phyloP scores from a whole-genome alignment of 2,329 filamentous ascomycete species.

The Cercospora citrullina region DNA sequence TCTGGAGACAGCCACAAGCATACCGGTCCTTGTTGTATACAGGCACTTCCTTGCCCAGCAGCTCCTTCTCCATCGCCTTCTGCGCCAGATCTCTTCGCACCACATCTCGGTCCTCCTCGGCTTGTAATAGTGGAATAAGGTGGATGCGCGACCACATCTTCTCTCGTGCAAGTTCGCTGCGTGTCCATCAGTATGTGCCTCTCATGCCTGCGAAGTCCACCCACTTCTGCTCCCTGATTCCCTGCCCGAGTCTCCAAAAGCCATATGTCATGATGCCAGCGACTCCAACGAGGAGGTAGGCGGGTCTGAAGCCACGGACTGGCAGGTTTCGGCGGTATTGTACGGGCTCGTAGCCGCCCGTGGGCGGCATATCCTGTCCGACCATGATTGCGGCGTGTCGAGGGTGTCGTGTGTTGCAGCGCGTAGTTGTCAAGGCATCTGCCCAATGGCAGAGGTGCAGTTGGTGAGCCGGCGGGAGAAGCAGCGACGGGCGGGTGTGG shows the following conservation, averaged over 20 bases:
- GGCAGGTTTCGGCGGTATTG: slow-evolving; percentile 99
- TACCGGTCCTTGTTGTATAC: slow-evolving; percentile 89
- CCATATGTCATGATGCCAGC: slow-evolving; percentile 82
- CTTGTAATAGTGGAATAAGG: slow-evolving; percentile 88
- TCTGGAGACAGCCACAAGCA: slow-evolving; percentile 37
- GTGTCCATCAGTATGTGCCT: not conserved
- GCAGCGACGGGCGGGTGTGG: slow-evolving; percentile 7
- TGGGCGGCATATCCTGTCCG: slow-evolving; percentile 96
- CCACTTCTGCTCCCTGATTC: slow-evolving; percentile 89
- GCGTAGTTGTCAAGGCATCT: not conserved
- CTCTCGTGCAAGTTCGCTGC: slow-evolving; percentile 87
- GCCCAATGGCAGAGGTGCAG: slow-evolving; percentile 17
- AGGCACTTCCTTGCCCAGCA: slow-evolving; percentile 79
- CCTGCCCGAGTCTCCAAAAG: slow-evolving; percentile 81
- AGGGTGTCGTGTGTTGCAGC: slow-evolving; percentile 2
- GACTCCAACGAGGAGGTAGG: slow-evolving; percentile 73
- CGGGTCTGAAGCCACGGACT: slow-evolving; percentile 82
- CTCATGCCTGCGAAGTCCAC: not conserved
- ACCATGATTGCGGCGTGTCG: slow-evolving; percentile 52
- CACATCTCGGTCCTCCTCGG: slow-evolving; percentile 94
- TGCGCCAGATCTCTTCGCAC: slow-evolving; percentile 84
- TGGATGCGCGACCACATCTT: slow-evolving; percentile 99
- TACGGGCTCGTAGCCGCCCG: slow-evolving; percentile 90
- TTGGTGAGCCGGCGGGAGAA: slow-evolving; percentile 4
- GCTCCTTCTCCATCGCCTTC: slow-evolving; percentile 83